A percentile compares a stretch with the other conserved stretches of the same genome.
These are phyloP conservation scores for Claviceps quebecensis DNA, from an alignment of 2,329 filamentous ascomycete species.

Conservation along the genomic window DNA sequence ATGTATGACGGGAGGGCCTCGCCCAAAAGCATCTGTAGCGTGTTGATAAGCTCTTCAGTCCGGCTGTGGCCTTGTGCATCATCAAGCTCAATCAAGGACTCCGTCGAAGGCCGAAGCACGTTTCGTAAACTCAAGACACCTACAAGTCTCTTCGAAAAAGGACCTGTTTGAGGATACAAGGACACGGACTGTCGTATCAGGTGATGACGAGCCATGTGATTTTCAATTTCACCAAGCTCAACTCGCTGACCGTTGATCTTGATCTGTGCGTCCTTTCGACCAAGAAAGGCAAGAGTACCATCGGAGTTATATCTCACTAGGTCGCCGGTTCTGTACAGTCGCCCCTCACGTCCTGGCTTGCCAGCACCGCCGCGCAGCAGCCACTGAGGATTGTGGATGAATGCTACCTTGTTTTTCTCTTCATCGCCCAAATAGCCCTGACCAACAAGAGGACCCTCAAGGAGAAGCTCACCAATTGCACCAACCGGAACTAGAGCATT, in stretches of 20 bases:
- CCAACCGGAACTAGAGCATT: slow-evolving; percentile 14
- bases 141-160: background rate
- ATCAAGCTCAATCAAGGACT: background rate
- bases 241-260: slow-evolving; percentile 38
- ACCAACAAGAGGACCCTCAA: slow-evolving; percentile 31
- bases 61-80: background rate
- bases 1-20: slow-evolving; percentile 3
- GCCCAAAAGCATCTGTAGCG: slow-evolving; percentile 5
- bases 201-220: slow-evolving; percentile 1
- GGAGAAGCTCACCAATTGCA: slow-evolving; percentile 19
- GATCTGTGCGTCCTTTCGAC: slow-evolving; percentile 32
- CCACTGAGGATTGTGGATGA: slow-evolving; percentile 30
- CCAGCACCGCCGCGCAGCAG: slow-evolving; percentile 2
- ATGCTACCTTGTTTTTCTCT: slow-evolving; percentile 28
- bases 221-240: slow-evolving; percentile 24
- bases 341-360: slow-evolving; percentile 15
- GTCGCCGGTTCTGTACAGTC: slow-evolving; percentile 23
- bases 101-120: background rate
- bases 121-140: slow-evolving; percentile 1
- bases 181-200: background rate
- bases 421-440: slow-evolving; percentile 33
- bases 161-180: background rate
- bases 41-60: slow-evolving; percentile 3
- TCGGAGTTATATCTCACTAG: slow-evolving; percentile 14
- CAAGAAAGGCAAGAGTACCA: slow-evolving; percentile 15